Evolutionary conservation across 1,284 basidiomycete genomes (phyloP).

Genomic region (Austroboletus novae-zelandiae): DNA sequence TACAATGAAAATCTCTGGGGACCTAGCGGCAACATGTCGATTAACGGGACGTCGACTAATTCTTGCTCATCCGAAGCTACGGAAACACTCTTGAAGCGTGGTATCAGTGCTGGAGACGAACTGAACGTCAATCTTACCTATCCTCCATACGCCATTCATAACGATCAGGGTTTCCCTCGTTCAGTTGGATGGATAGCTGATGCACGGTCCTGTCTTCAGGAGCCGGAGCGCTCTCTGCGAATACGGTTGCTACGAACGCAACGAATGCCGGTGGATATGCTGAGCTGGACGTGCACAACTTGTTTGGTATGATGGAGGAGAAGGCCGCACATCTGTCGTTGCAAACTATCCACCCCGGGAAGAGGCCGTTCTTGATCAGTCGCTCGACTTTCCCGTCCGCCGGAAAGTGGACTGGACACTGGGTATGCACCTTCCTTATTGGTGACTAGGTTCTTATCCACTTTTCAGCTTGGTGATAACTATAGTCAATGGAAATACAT

Average conservation of each 20-base stretch:
- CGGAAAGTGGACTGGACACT: conserved; percentile 63
- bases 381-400: conserved; percentile 55
- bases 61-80: conserved; percentile 18
- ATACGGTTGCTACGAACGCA: conserved; percentile 38
- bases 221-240: conserved; percentile 23
- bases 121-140: conserved; percentile 48
- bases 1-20: conserved; percentile 64
- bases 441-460: neutral
- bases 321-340: conserved; percentile 37
- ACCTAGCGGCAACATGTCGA: conserved; percentile 72
- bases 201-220: conserved; percentile 11
- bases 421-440: conserved; percentile 34
- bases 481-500: conserved; percentile 65
- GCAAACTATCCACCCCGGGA: conserved; percentile 30
- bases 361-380: conserved; percentile 44
- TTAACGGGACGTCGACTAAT: conserved; percentile 64
- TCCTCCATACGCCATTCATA: conserved; percentile 72
- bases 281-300: conserved; percentile 42
- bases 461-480: conserved; percentile 69
- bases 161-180: conserved; percentile 40
- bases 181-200: neutral
- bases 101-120: conserved; percentile 39
- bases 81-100: conserved; percentile 17
- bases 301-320: conserved; percentile 43
- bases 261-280: conserved; percentile 38